phyloP scores from a whole-genome alignment of 139 green algal species.

The Penium margaritaceum region DNA sequence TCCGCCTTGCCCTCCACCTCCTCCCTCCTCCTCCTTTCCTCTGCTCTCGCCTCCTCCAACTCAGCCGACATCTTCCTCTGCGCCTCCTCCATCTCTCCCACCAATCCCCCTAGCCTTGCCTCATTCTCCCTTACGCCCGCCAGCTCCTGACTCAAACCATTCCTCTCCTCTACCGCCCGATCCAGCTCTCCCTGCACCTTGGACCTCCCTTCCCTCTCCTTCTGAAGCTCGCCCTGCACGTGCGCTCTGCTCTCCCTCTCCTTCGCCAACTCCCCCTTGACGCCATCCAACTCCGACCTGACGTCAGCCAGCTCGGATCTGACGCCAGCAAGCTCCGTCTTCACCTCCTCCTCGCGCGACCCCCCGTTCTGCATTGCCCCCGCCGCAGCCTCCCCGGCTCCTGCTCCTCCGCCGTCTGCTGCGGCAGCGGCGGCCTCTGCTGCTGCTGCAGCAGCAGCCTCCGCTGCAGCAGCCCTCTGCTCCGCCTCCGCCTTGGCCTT shows the following conservation, averaged over 20 bases:
- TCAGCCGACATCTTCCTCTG: not conserved
- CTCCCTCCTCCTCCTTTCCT: too few relatives aligned
- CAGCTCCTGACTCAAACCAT: not conserved
- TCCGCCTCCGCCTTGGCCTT: constrained; percentile 2
- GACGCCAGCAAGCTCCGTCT: not conserved
- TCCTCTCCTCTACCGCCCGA: not conserved
- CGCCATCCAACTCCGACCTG: not conserved
- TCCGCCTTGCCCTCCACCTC: too few relatives aligned
- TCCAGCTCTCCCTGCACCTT: not conserved
- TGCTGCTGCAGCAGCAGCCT: not conserved
- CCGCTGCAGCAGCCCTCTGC: constrained; percentile 7
- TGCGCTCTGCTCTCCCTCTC: not conserved
- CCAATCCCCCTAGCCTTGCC: not conserved
- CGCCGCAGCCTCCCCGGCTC: not conserved
- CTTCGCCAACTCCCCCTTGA: not conserved
- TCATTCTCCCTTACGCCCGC: not conserved
- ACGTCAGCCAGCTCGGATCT: not conserved
- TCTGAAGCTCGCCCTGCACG: not conserved
- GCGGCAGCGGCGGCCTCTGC: not conserved
- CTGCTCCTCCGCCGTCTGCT: not conserved
- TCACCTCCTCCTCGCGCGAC: not conserved
- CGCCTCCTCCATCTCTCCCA: not conserved
- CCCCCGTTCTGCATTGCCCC: not conserved
- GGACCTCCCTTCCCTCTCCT: not conserved
- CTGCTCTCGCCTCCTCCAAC: not conserved